phyloP scores from a whole-genome alignment of 2,329 filamentous ascomycete genomes.

The Microsporum canis region DNA sequence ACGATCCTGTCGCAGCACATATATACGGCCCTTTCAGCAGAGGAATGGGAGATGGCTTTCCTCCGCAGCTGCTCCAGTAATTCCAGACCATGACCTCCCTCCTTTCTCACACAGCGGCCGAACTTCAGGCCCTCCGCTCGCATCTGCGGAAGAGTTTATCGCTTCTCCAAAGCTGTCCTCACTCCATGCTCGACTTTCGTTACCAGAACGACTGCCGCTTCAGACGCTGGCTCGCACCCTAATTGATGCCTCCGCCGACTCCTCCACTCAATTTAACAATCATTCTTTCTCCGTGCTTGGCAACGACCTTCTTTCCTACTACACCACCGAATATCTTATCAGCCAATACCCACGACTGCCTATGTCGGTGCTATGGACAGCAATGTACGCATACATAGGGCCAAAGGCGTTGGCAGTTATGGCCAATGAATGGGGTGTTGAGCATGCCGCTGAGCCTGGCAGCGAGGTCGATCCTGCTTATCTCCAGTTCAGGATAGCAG shows the following conservation, averaged over 20 bases:
- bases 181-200: constrained; percentile 75
- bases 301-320: constrained; percentile 72
- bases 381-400: constrained; percentile 74
- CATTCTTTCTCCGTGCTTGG: constrained; percentile 69
- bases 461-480: constrained; percentile 85
- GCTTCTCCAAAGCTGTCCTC: constrained; percentile 82
- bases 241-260: constrained; percentile 74
- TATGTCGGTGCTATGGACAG: constrained; percentile 73
- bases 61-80: constrained; percentile 25
- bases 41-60: constrained; percentile 32
- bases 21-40: constrained; percentile 13
- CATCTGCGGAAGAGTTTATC: constrained; percentile 53
- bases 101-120: constrained; percentile 11
- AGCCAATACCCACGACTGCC: constrained; percentile 86
- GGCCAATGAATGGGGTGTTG: constrained; percentile 80
- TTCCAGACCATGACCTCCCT: constrained; percentile 14
- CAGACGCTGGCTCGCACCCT: constrained; percentile 78
- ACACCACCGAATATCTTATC: constrained; percentile 76
- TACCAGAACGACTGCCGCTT: constrained; percentile 70
- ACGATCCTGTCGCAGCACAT: constrained; percentile 25
- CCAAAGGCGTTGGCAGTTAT: constrained; percentile 61
- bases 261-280: constrained; percentile 77
- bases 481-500: constrained; percentile 59
- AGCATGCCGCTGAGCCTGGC: constrained; percentile 73
- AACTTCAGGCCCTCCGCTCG: constrained; percentile 51